Evolutionary conservation across 2,329 filamentous ascomycete species (phyloP).

Genomic region (Botrytis pseudocinerea): DNA sequence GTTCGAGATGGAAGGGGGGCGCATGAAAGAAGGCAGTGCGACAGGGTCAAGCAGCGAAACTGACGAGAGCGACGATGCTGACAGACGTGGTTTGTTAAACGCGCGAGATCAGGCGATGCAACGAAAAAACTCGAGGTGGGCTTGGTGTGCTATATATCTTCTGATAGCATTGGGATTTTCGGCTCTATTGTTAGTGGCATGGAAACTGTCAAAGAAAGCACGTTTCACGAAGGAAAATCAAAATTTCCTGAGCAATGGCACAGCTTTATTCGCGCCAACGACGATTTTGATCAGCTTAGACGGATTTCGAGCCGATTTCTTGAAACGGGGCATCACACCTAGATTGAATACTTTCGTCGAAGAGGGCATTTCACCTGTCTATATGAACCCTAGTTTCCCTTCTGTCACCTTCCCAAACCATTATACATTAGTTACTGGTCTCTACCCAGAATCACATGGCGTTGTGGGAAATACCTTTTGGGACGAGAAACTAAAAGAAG

Average conservation of each 20-base stretch:
- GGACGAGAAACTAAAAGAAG: constrained; percentile 73
- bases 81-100: constrained; percentile 52
- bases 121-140: constrained; percentile 55
- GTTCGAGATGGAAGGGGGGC: constrained; percentile 85
- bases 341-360: constrained; percentile 73
- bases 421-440: constrained; percentile 86
- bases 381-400: constrained; percentile 93
- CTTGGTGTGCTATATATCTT: constrained; percentile 55
- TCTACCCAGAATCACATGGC: constrained; percentile 91
- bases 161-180: constrained; percentile 55
- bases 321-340: constrained; percentile 80
- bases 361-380: constrained; percentile 83
- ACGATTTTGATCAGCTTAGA: constrained; percentile 93
- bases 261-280: constrained; percentile 83
- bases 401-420: constrained; percentile 97
- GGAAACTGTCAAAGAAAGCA: constrained; percentile 56
- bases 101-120: constrained; percentile 49
- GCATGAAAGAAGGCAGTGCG: constrained; percentile 64
- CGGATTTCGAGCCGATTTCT: constrained; percentile 90
- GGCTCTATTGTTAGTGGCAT: constrained; percentile 57
- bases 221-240: constrained; percentile 42
- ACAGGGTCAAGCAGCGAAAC: constrained; percentile 63
- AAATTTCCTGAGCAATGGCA: constrained; percentile 70
- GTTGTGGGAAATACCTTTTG: constrained; percentile 94
- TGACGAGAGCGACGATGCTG: constrained; percentile 58